phyloP scores from a whole-genome alignment of 2,329 filamentous ascomycete genomes.

The Pestalotiopsis sp. region DNA sequence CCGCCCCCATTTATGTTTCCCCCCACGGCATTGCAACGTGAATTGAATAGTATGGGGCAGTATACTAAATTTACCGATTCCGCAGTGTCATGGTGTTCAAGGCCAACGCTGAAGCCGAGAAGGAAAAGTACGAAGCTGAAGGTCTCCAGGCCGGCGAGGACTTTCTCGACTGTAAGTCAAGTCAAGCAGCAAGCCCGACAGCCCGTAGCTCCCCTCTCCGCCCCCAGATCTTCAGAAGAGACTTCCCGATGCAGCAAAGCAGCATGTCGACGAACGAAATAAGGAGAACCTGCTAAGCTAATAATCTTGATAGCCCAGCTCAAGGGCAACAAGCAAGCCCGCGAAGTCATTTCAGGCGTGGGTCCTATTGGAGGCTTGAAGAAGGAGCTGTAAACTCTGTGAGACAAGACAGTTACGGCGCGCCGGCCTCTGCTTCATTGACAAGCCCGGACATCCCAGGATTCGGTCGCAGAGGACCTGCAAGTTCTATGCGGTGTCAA shows the following conservation, averaged over 20 bases:
- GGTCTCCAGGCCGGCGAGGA: conserved; percentile 31
- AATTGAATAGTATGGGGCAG: not conserved
- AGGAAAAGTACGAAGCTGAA: conserved; percentile 39
- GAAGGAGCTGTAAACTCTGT: conserved; percentile 26
- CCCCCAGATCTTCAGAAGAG: not conserved
- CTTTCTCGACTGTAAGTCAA: conserved; percentile 36
- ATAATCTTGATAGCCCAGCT: conserved; percentile 30
- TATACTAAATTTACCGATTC: not conserved
- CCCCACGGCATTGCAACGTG: too few species aligned
- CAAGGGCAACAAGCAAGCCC: conserved; percentile 38
- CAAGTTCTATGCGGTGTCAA: not conserved
- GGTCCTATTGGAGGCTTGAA: conserved; percentile 32
- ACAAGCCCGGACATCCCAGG: not conserved
- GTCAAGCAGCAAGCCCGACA: conserved; percentile 10
- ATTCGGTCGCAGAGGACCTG: not conserved
- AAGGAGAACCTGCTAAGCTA: not conserved
- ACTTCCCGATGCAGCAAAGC: not conserved
- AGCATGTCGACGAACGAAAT: not conserved
- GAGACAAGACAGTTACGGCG: not conserved
- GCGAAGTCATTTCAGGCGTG: conserved; percentile 30
- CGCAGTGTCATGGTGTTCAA: conserved; percentile 37
- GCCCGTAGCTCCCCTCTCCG: not conserved
- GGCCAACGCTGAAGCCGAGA: conserved; percentile 42
- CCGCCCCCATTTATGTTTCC: too few species aligned
- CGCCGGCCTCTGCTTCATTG: not conserved